Evolutionary conservation across 1,284 basidiomycete species (phyloP).

Genomic region (Somion occarium): DNA sequence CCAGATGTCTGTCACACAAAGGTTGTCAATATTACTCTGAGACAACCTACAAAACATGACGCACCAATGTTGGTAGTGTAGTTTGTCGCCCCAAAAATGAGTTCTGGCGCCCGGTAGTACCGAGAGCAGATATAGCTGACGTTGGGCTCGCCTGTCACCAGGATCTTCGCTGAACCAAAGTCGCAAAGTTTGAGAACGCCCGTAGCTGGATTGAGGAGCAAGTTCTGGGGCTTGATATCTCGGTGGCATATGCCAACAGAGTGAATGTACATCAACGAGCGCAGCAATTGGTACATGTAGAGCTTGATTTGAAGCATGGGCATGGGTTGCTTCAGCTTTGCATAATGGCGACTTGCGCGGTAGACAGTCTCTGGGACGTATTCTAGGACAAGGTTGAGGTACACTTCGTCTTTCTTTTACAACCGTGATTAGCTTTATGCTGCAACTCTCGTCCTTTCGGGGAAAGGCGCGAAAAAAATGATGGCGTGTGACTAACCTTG

Average conservation of each 20-base stretch:
- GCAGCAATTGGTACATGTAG: slow-evolving; percentile 97
- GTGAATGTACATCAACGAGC: slow-evolving; percentile 97
- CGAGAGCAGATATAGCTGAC: slow-evolving; percentile 99
- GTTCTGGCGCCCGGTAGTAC: slow-evolving; percentile 98
- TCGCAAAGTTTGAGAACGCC: slow-evolving; percentile 98
- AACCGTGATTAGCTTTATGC: slow-evolving; percentile 7
- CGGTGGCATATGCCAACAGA: slow-evolving; percentile 97
- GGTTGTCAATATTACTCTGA: slow-evolving; percentile 3
- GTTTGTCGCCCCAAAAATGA: slow-evolving; percentile 99
- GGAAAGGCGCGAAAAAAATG: slow-evolving; percentile 1
- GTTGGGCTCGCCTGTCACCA: slow-evolving; percentile 97
- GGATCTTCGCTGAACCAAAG: slow-evolving; percentile 98
- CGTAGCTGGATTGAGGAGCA: slow-evolving; percentile 94
- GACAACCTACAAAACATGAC: slow-evolving; percentile 25
- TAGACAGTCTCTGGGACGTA: slow-evolving; percentile 99
- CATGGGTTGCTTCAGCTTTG: slow-evolving; percentile 99
- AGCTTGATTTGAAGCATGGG: slow-evolving; percentile 99
- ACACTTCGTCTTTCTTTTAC: slow-evolving; percentile 96
- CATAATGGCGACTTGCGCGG: slow-evolving; percentile 96
- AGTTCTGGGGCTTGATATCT: slow-evolving; percentile 99
- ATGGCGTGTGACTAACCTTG: slow-evolving; percentile 63
- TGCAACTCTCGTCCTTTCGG: slow-evolving; percentile 9
- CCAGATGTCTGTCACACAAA: slow-evolving; percentile 80
- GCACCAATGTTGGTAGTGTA: slow-evolving; percentile 99
- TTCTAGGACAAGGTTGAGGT: slow-evolving; percentile 98